Base-by-base conservation (phyloP, 176 grass and related monocot species). In the Rhipidocladum racemiflorum region DNA sequence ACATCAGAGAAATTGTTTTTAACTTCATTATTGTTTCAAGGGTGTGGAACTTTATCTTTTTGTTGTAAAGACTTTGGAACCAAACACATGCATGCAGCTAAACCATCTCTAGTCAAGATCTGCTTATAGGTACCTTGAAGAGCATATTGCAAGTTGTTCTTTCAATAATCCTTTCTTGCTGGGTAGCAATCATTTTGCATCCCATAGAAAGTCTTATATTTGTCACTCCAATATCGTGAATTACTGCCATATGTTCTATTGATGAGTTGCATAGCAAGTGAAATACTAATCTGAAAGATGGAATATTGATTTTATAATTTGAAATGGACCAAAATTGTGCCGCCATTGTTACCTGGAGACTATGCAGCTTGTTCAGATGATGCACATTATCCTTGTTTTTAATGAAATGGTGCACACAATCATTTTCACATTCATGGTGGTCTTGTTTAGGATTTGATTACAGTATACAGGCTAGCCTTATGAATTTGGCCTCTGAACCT, bases 71-170 rank as follows among this genome's bases (percentile, higher is more conserved):
- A 84, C 39, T 79, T 25, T 29, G 24, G 27, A 68, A 83, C 40
- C 9, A 71, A 56, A 53, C 48, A 65, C 46, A 36, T 74, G 3
- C 29, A 11, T 80, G 57, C 42, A 63, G 17, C 55, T 87, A 64
- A 55, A 80, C 25, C 20, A 57, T 44, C 4, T 72, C 53, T 27
- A 81, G 15, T 15, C 14, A 23, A 17, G 53, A 62, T 68, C 12
- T 81, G 21, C 39, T 69, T 82, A 38, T 81, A 74, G 20, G 50
- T 63, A 18, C 25, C 2, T 61, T 49, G 70, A 75, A 10, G 72
- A 55, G 6, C 34, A 73, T 39, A 18, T 81, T 34, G 36, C 3
- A 51, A 29, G 36, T 3, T 64, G 3, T 45, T 77, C 11, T 75
- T 75, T 55, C 6, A 54, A 38, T 17, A 56, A 32, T 66, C 23